These are phyloP conservation scores for Neofusicoccum umdonicola DNA, from an alignment of 2,329 filamentous ascomycete species.

Conservation along the genomic window DNA sequence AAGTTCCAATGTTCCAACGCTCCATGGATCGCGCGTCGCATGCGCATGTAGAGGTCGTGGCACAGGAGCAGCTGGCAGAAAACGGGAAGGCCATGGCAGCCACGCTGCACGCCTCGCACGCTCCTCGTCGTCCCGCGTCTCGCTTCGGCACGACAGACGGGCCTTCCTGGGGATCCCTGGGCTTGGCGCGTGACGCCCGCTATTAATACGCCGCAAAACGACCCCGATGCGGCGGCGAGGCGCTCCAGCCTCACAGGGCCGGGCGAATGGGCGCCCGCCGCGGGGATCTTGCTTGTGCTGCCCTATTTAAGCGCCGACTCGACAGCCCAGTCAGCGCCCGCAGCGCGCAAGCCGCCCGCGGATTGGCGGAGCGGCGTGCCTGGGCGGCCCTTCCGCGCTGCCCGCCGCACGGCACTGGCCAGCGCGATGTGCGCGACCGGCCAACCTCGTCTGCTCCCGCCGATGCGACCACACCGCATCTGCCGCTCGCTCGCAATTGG, in stretches of 20 bases:
- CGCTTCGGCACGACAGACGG: constrained; percentile 28
- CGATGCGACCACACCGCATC: constrained; percentile 14
- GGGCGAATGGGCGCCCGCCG: constrained; percentile 25
- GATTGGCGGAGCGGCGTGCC: constrained; percentile 28
- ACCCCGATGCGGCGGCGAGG: constrained; percentile 28
- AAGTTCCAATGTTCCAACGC: constrained; percentile 4
- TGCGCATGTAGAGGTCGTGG: constrained; percentile 10
- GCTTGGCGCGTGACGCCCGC: constrained; percentile 14
- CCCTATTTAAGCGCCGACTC: constrained; percentile 34
- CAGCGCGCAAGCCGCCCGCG: constrained; percentile 26
- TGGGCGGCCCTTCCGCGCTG: constrained; percentile 3
- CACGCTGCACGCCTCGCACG: constrained; percentile 23
- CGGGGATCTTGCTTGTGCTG: constrained; percentile 26
- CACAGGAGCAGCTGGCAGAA: constrained; percentile 15
- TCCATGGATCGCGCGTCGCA: constrained; percentile 7
- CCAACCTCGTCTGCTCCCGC: not conserved
- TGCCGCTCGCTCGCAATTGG: constrained; percentile 1
- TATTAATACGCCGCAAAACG: constrained; percentile 34
- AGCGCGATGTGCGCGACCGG: not conserved
- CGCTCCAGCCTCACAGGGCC: constrained; percentile 22
- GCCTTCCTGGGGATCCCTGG: constrained; percentile 18
- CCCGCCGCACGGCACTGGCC: not conserved
- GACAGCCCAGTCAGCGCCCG: constrained; percentile 21
- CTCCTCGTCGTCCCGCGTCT: constrained; percentile 20
- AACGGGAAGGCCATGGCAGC: constrained; percentile 20